Base-by-base conservation (phyloP, 192 early-diverging fungal genomes). In the Podila epicladia region DNA sequence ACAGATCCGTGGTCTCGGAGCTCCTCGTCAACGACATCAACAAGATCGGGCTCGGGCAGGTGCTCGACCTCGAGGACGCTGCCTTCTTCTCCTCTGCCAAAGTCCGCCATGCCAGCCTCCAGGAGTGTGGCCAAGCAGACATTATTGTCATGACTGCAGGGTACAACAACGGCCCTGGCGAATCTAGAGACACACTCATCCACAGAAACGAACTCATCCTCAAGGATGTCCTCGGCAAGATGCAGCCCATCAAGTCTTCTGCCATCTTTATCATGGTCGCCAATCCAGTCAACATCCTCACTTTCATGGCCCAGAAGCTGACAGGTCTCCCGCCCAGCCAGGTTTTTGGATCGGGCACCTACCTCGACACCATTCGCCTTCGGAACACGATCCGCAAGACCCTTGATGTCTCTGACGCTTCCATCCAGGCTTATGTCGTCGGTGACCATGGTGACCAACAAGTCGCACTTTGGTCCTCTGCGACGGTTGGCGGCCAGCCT, bases 371-470 rank as follows among this genome's bases (percentile, higher is more conserved):
- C 0, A 88, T 86, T 3, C 90, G 94, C 50, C 86, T 95, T 2
- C 69, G 69, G 7, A 48, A 29, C 9, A 59, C 69, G 22, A 71
- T 71, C 49, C 35, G 60, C 45, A 71, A 71, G 58, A 32, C 59
- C 7, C 45, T 71, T 7, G 75, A 87, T 28, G 87, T 95, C 7
- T 82, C 89, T 33, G 87, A 93, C 48, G 88, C 83, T 9, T 90
- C 93, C 17, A 86, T 95, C 41, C 90, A 95, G 67, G 90, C 91
- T 11, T 94, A 92, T 73, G 91, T 93, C 50, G 73, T 95, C 13
- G 94, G 94, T 60, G 94, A 95, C 74, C 94, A 95, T 64, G 94
- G 93, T 57, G 93, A 95, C 72, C 89, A 89, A 35, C 94, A 95
- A 87, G 90, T 95, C 37, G 89, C 92, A 17, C 89, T 90, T 4